These are phyloP conservation scores for Brettanomyces anomalus DNA, from an alignment of 805 yeast genomes.

Conservation along the genomic window DNA sequence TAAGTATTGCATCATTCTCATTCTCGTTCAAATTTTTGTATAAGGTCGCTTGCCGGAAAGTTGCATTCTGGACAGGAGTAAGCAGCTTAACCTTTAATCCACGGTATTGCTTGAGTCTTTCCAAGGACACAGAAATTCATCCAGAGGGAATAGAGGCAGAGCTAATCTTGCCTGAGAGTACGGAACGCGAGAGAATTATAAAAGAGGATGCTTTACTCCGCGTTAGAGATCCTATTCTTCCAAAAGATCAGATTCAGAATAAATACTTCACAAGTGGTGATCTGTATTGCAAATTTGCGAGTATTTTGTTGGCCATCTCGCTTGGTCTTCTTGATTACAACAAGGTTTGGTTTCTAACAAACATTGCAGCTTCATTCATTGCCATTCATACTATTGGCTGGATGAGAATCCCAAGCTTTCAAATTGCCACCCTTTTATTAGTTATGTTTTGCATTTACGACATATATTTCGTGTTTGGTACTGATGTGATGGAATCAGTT, in stretches of 20 bases:
- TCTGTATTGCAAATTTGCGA: slow-evolving; percentile 15
- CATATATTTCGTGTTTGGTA: slow-evolving; percentile 56
- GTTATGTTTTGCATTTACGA: slow-evolving; percentile 50
- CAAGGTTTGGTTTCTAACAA: slow-evolving; percentile 38
- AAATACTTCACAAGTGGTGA: slow-evolving; percentile 26
- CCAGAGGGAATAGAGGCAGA: slow-evolving; percentile 31
- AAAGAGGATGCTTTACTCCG: slow-evolving; percentile 18
- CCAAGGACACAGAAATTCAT: slow-evolving; percentile 28
- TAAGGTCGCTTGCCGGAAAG: slow-evolving; percentile 20
- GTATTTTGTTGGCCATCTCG: slow-evolving; percentile 9
- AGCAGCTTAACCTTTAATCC: slow-evolving; percentile 22
- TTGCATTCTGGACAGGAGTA: slow-evolving; percentile 19
- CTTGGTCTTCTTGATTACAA: slow-evolving; percentile 18
- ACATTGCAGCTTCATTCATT: slow-evolving; percentile 33
- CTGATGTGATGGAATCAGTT: slow-evolving; percentile 53
- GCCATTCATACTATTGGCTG: slow-evolving; percentile 35
- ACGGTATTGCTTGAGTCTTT: slow-evolving; percentile 34
- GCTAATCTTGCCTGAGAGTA: slow-evolving; percentile 20
- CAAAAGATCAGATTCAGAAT: slow-evolving; percentile 27
- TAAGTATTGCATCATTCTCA: slow-evolving; percentile 27
- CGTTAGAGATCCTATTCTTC: slow-evolving; percentile 14
- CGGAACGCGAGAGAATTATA: slow-evolving; percentile 23
- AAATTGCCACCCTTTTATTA: slow-evolving; percentile 36
- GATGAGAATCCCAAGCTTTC: slow-evolving; percentile 34
- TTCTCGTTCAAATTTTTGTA: slow-evolving; percentile 21